These are phyloP conservation scores for Physcomitrellopsis africana DNA, from an alignment of 225 moss, liverwort and hornwort genomes.

Conservation along the genomic window DNA sequence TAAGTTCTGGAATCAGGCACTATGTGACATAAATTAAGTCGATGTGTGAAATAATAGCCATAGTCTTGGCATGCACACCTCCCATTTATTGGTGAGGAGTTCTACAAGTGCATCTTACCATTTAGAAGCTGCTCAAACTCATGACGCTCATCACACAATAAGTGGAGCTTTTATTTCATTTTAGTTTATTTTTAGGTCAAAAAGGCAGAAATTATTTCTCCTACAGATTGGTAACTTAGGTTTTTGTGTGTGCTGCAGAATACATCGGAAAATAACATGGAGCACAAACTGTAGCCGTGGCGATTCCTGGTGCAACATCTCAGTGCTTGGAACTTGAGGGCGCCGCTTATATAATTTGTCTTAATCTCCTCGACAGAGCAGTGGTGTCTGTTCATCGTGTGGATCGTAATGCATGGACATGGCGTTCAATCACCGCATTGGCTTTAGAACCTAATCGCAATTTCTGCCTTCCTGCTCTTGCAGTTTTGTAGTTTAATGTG, in stretches of 20 bases:
- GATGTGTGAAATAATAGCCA: neutral
- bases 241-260: conserved; percentile 30
- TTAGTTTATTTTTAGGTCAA: neutral
- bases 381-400: neutral
- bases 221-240: neutral
- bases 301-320: neutral
- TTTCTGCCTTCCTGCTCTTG: conserved; percentile 5
- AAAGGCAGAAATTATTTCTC: neutral
- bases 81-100: neutral
- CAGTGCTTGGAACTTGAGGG: conserved; percentile 16
- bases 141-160: neutral
- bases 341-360: conserved; percentile 25
- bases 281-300: conserved; percentile 17
- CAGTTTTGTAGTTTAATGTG: conserved; percentile 15
- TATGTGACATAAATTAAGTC: neutral
- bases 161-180: no score
- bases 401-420: conserved; percentile 16
- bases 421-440: conserved; percentile 12
- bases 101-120: neutral
- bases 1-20: neutral
- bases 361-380: neutral
- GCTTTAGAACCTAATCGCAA: conserved; percentile 4
- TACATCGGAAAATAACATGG: neutral
- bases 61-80: neutral
- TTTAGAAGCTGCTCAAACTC: neutral